Conservation (phyloP, 495 filamentous ascomycete species). For the Penicillium tannophilum region DNA sequence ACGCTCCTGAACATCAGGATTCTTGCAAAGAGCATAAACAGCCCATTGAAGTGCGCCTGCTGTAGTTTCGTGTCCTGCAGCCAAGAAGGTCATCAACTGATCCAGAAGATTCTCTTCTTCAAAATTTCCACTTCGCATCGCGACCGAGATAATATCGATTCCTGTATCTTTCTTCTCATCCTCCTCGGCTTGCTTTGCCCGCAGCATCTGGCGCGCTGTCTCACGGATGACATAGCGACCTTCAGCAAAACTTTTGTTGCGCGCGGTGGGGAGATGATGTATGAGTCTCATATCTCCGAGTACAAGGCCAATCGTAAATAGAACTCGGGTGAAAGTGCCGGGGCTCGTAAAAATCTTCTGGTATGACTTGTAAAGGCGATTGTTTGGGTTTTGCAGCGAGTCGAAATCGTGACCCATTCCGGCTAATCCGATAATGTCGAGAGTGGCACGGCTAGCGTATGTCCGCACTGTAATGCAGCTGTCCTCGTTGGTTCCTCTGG, state of each 20-base stretch:
- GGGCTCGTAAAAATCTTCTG: slow-evolving; percentile 41
- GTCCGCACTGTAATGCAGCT: slow-evolving; percentile 57
- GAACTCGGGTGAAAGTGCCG: slow-evolving; percentile 22
- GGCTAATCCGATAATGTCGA: slow-evolving; percentile 88
- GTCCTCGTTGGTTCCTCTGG: slow-evolving; percentile 24
- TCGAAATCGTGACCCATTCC: slow-evolving; percentile 84
- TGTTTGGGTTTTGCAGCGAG: slow-evolving; percentile 64
- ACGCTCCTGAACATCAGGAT: slow-evolving; percentile 57
- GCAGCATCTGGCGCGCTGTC: slow-evolving; percentile 66
- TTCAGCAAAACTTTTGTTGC: slow-evolving; percentile 61
- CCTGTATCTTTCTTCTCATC: slow-evolving; percentile 43
- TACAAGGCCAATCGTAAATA: slow-evolving; percentile 48
- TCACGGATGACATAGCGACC: slow-evolving; percentile 61
- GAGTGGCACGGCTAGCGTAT: slow-evolving; percentile 72
- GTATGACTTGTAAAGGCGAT: slow-evolving; percentile 67
- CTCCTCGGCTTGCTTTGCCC: slow-evolving; percentile 63
- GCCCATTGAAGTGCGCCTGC: slow-evolving; percentile 63
- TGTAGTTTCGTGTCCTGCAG: slow-evolving; percentile 85
- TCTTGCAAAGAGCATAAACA: slow-evolving; percentile 58
- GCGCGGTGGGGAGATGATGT: slow-evolving; percentile 60
- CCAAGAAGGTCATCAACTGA: slow-evolving; percentile 94
- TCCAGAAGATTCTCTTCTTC: slow-evolving; percentile 79
- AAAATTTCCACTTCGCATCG: slow-evolving; percentile 74
- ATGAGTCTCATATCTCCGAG: slow-evolving; percentile 35
- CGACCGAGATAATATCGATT: slow-evolving; percentile 81